phyloP scores from a whole-genome alignment of 164 flowering plant species.

The Aristolochia fimbriata region DNA sequence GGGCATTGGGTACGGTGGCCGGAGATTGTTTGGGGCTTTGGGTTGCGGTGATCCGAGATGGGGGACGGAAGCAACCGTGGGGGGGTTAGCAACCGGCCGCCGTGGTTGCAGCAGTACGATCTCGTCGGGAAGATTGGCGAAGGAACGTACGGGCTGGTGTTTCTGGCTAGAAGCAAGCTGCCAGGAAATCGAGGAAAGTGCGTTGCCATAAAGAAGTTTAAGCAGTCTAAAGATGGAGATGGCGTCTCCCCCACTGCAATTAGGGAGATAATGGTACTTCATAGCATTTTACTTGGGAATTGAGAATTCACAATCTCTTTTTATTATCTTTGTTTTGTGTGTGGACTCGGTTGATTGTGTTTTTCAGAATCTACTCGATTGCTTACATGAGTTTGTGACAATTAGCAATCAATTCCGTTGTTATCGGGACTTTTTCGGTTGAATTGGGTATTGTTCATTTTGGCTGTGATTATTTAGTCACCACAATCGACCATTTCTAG shows the following conservation, averaged over 20 bases:
- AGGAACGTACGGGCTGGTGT: slow-evolving; percentile 95
- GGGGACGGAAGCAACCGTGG: slow-evolving; percentile 5
- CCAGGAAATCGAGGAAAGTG: slow-evolving; percentile 59
- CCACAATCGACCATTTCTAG: too few relatives aligned
- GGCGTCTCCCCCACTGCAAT: slow-evolving; percentile 99
- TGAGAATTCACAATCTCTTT: background rate
- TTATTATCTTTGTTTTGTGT: too few relatives aligned
- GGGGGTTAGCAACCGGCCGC: slow-evolving; percentile 46
- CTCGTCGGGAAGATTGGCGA: slow-evolving; percentile 97
- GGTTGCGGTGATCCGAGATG: slow-evolving; percentile 2
- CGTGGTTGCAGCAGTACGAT: slow-evolving; percentile 96
- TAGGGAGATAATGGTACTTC: slow-evolving; percentile 82
- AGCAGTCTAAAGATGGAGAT: slow-evolving; percentile 97
- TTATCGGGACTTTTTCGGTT: too few relatives aligned
- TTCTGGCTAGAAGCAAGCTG: slow-evolving; percentile 68
- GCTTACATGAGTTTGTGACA: background rate
- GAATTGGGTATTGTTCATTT: too few relatives aligned
- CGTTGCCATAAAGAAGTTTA: slow-evolving; percentile 96
- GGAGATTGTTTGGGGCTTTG: too few relatives aligned
- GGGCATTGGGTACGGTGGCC: too few relatives aligned
- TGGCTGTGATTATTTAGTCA: too few relatives aligned
- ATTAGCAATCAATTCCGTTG: too few relatives aligned
- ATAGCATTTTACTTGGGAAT: background rate
- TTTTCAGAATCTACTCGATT: too few relatives aligned
- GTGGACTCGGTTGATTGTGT: background rate